Base-by-base conservation (phyloP, 2,329 filamentous ascomycete species). In the Aspergillus candidus region DNA sequence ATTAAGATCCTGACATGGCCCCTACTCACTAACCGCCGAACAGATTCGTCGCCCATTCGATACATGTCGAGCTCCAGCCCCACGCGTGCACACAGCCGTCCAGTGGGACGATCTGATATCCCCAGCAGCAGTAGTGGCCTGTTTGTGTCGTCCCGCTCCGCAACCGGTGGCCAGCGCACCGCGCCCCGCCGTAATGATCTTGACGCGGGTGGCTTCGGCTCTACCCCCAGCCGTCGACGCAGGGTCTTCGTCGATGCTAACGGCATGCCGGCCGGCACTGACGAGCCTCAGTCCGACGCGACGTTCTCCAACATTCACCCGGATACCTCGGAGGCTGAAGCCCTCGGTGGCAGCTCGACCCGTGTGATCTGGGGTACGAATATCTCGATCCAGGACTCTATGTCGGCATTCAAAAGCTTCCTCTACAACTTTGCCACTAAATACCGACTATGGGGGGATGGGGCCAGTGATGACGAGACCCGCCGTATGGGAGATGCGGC, bases 351-450 rank as follows among this genome's bases (percentile, higher is more conserved):
- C 2, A 80, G 80, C 46, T 87, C 86, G 32, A 84, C 84, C 44
- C 82, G 85, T 54, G 80, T 94, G 46, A 91, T 98, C 52, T 98
- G 93, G 93, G 93, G 93, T 65, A 98, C 93, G 35, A 97, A 94
- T 32, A 87, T 98, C 39, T 95, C 91, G 4, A 85, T 98, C 41
- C 82, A 88, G 48, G 90, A 97, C 63, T 89, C 88, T 0, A 86
- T 94, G 66, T 80, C 82, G 40, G 77, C 83, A 0, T 94, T 96
- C 74, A 91, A 93, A 61, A 89, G 93, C 52, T 98, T 98, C 60
- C 73, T 98, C 22, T 81, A 83, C 62, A 94, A 94, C 63, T 98
- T 93, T 58, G 88, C 89, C 48, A 83, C 81, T 55, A 96, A 96
- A 68, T 97, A 98, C 61, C 87, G 93, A 51, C 80, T 97, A 79